These are phyloP conservation scores for Fusarium dlaminii DNA, from an alignment of 2,329 filamentous ascomycete genomes.

Conservation along the genomic window DNA sequence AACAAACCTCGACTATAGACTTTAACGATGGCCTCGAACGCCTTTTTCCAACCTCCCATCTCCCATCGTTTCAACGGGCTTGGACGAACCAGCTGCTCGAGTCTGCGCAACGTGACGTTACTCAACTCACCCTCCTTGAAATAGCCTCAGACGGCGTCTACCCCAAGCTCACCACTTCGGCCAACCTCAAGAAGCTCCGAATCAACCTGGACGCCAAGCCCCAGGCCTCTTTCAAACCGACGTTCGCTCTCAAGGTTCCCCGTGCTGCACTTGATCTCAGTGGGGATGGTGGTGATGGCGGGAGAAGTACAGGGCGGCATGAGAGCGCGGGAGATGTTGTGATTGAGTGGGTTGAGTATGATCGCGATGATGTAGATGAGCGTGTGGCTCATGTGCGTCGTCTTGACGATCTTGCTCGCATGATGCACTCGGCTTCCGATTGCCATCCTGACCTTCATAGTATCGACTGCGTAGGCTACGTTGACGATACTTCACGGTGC, in stretches of 20 bases:
- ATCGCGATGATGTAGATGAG: slow-evolving; percentile 53
- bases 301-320: slow-evolving; percentile 48
- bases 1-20: slow-evolving; percentile 42
- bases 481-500: slow-evolving; percentile 50
- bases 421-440: slow-evolving; percentile 57
- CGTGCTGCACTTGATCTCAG: slow-evolving; percentile 44
- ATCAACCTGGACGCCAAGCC: slow-evolving; percentile 57
- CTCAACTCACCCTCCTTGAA: slow-evolving; percentile 54
- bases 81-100: slow-evolving; percentile 59
- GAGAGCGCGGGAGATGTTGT: slow-evolving; percentile 49
- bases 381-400: slow-evolving; percentile 55
- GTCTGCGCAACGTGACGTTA: slow-evolving; percentile 53
- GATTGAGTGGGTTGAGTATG: slow-evolving; percentile 58
- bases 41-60: slow-evolving; percentile 54
- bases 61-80: slow-evolving; percentile 55
- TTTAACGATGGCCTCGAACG: slow-evolving; percentile 60
- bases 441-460: slow-evolving; percentile 58
- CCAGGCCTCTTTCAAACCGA: slow-evolving; percentile 53
- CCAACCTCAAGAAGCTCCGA: slow-evolving; percentile 56
- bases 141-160: slow-evolving; percentile 53
- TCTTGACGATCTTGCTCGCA: slow-evolving; percentile 57
- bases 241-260: slow-evolving; percentile 53
- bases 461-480: slow-evolving; percentile 59
- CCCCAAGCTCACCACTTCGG: slow-evolving; percentile 54
- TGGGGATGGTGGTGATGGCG: slow-evolving; percentile 4